Evolutionary conservation across 1,284 basidiomycete species (phyloP).

Genomic region (Exobasidium cylindrosporum): DNA sequence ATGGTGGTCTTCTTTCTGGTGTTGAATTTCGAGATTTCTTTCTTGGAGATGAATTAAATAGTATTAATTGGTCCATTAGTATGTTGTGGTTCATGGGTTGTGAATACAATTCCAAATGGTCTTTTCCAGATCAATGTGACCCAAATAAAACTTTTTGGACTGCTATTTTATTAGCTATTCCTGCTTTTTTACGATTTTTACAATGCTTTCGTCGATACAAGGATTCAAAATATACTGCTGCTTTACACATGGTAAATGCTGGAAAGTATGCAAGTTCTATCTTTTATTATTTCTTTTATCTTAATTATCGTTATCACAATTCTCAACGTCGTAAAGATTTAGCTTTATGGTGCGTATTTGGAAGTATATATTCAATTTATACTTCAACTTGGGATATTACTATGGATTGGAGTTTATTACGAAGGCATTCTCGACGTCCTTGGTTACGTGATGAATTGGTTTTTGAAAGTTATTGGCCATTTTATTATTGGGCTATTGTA

Average conservation of each 20-base stretch:
- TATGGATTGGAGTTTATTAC: constrained; percentile 65
- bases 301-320: constrained; percentile 47
- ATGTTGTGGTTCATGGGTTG: constrained; percentile 65
- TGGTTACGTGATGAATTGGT: constrained; percentile 71
- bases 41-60: constrained; percentile 54
- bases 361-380: constrained; percentile 68
- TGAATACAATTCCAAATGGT: constrained; percentile 65
- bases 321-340: constrained; percentile 19
- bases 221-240: constrained; percentile 65
- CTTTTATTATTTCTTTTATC: constrained; percentile 47
- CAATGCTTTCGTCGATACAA: constrained; percentile 82
- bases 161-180: constrained; percentile 63
- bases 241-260: constrained; percentile 79
- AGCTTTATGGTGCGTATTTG: constrained; percentile 60
- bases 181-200: constrained; percentile 70
- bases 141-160: constrained; percentile 49
- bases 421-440: constrained; percentile 63
- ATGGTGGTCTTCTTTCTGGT: constrained; percentile 65
- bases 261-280: constrained; percentile 14
- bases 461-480: constrained; percentile 29
- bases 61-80: constrained; percentile 52
- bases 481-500: constrained; percentile 60
- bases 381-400: constrained; percentile 71
- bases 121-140: constrained; percentile 31
- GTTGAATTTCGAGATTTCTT: constrained; percentile 55